Percentiles rank a stretch among this genome's conserved stretches.
phyloP scores from a whole-genome alignment of 139 green algal species.

The Coelastrella sp. region DNA sequence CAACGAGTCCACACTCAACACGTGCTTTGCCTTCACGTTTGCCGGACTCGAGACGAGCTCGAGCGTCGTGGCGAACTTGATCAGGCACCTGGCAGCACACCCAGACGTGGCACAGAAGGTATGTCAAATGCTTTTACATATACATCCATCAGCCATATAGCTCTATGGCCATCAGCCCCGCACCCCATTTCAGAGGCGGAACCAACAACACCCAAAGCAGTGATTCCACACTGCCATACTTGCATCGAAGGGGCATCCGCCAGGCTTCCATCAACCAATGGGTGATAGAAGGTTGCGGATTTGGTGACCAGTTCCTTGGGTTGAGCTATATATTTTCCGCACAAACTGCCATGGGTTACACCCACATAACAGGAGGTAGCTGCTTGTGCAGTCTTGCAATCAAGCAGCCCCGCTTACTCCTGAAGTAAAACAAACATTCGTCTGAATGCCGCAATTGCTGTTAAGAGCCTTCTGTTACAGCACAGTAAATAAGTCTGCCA shows the following conservation, averaged over 20 bases:
- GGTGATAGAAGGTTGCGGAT: no score
- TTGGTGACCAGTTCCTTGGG: no score
- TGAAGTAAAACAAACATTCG: neutral
- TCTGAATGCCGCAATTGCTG: no score
- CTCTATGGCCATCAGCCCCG: no score
- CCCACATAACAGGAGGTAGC: neutral
- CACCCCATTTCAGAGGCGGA: no score
- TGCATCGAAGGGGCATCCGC: no score
- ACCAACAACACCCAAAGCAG: no score
- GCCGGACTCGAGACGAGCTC: neutral
- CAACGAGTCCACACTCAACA: neutral
- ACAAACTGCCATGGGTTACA: neutral
- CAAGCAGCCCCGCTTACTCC: no score
- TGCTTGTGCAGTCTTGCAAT: neutral
- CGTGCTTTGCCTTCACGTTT: neutral
- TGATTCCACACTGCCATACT: no score
- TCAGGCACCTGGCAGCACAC: neutral
- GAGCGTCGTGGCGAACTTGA: neutral
- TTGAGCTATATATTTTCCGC: neutral
- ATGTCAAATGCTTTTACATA: neutral
- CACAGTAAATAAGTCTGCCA: neutral
- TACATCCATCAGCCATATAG: no score
- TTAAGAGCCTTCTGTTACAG: neutral
- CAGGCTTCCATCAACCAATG: no score
- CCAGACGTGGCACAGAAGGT: neutral